Base-by-base conservation (phyloP, 2,329 filamentous ascomycete genomes). In the Fusarium ambrosium region DNA sequence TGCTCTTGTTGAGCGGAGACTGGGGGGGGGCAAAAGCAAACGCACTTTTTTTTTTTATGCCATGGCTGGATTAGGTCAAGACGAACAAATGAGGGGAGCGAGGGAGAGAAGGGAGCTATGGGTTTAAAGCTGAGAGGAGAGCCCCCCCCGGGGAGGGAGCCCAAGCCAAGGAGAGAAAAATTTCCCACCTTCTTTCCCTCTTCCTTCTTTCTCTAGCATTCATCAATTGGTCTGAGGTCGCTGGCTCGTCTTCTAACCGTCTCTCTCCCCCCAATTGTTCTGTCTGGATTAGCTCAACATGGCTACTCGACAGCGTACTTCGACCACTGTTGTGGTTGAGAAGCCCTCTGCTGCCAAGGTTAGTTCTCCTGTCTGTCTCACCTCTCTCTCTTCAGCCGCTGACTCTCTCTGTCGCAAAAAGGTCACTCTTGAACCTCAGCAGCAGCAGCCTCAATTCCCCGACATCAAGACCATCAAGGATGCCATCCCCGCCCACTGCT, bases 401-500 rank as follows among this genome's bases (percentile, higher is more conserved):
- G 59, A 60, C 41, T 45, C 27, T 36, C 32, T 29, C 27, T 29
- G 14, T 45, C 11, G 3, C 36, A 29, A 29, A 48, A 48, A 66
- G 76, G 77, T 71, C 61, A 70, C 62, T 66, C 64, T 71, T 48
- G 71, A 77, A 63, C 71, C 74, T 69, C 43, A 69, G 41, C 41
- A 43, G 37, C 37, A 39, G 41, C 41, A 43, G 41, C 41, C 74
- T 69, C 43, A 69, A 39, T 79, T 79, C 75, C 78, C 78, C 58
- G 78, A 79, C 51, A 79, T 79, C 73, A 78, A 79, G 76, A 76
- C 78, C 72, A 79, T 79, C 75, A 79, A 77, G 74, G 77, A 79
- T 69, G 87, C 89, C 62, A 92, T 92, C 72, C 90, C 90, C 29
- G 82, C 86, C 18, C 86, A 92, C 79, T 92, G 90, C 85, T 91